Conservation (phyloP, 768 basidiomycete species). For the Phlebiopsis gigantea region DNA sequence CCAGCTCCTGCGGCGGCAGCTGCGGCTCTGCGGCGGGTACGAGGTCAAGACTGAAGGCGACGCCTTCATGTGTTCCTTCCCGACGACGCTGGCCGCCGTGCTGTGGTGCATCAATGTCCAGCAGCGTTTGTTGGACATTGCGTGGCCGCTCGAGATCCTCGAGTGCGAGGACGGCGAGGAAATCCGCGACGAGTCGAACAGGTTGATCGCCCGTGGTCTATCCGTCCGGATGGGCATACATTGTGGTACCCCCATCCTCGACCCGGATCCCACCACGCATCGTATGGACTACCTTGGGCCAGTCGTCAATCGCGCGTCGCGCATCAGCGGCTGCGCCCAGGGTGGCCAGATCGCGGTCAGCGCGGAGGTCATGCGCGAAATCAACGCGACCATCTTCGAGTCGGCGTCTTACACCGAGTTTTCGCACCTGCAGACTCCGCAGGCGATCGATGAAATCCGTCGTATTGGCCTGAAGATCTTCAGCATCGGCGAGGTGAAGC, state of each 20-base stretch:
- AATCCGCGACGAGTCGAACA: slow-evolving; percentile 59
- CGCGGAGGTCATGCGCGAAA: slow-evolving; percentile 63
- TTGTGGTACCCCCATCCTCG: slow-evolving; percentile 84
- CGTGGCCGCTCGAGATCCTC: slow-evolving; percentile 92
- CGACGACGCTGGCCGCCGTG: slow-evolving; percentile 76
- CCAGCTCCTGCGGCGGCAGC: slow-evolving; percentile 72
- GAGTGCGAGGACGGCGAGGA: slow-evolving; percentile 90
- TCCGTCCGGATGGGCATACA: slow-evolving; percentile 98
- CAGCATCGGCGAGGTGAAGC: slow-evolving; percentile 82
- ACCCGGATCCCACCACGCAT: slow-evolving; percentile 56
- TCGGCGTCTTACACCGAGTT: slow-evolving; percentile 27
- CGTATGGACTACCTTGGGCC: slow-evolving; percentile 99
- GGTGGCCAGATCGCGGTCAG: slow-evolving; percentile 96
- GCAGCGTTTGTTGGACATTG: slow-evolving; percentile 67
- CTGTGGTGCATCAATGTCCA: slow-evolving; percentile 92
- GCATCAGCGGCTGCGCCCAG: slow-evolving; percentile 75
- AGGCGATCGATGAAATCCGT: slow-evolving; percentile 71
- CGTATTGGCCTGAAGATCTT: slow-evolving; percentile 65
- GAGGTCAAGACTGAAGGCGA: slow-evolving; percentile 99
- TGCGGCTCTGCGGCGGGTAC: slow-evolving; percentile 91
- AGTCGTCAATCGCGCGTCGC: slow-evolving; percentile 90
- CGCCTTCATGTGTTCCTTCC: slow-evolving; percentile 98
- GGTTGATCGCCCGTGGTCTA: slow-evolving; percentile 76
- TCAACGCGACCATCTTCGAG: slow-evolving; percentile 54
- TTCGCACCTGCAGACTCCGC: slow-evolving; percentile 54